Conservation (phyloP, 108 stramenopile genomes). For the Fragilaria crotonensis region DNA sequence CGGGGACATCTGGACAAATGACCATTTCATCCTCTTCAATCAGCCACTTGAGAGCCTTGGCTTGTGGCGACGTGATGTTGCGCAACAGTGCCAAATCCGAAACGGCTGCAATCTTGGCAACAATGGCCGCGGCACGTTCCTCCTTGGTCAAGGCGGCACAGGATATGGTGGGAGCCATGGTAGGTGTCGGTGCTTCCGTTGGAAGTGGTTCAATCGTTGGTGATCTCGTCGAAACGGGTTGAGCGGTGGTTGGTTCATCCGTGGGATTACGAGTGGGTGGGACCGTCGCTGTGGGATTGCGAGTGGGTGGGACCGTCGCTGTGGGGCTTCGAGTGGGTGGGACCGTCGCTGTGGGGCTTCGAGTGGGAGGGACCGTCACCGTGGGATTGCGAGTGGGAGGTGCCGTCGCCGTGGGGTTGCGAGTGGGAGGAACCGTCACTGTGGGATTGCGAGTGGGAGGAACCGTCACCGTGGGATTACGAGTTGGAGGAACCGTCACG, state of each 20-base stretch:
- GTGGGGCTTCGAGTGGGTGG: not conserved
- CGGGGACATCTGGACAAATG: slow-evolving; percentile 20
- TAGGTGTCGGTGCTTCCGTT: not conserved
- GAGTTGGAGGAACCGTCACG: no score
- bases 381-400: not conserved
- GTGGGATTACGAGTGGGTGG: not conserved
- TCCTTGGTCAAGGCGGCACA: slow-evolving; percentile 17
- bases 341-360: not conserved
- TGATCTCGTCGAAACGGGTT: not conserved
- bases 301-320: not conserved
- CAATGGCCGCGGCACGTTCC: slow-evolving; percentile 16
- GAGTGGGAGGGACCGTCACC: not conserved
- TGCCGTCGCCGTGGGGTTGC: not conserved
- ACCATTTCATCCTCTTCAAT: slow-evolving; percentile 16
- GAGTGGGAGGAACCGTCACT: no score
- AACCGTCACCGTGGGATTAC: no score
- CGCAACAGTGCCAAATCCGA: slow-evolving; percentile 13
- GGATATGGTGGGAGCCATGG: slow-evolving; percentile 1
- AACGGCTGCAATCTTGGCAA: slow-evolving; percentile 11
- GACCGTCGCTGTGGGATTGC: not conserved
- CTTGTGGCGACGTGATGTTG: slow-evolving; percentile 25
- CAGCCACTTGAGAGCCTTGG: slow-evolving; percentile 35
- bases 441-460: no score
- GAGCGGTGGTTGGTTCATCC: no score
- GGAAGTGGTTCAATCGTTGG: not conserved